Conservation (phyloP, 2,329 filamentous ascomycete genomes). For the Teratosphaeria nubilosa region DNA sequence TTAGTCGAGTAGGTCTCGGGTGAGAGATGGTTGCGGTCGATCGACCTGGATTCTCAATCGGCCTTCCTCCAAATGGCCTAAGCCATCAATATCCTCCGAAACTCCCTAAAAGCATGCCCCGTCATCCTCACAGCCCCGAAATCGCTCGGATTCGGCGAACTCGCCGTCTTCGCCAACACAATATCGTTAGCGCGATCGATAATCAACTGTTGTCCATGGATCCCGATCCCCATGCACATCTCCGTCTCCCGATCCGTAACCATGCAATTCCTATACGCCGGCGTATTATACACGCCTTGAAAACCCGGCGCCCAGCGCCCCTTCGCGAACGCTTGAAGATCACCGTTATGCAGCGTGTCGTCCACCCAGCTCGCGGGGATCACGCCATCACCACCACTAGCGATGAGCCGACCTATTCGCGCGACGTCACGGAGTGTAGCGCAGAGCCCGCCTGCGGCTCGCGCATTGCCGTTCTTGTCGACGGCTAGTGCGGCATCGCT, state of each 20-base stretch:
- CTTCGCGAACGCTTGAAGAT: constrained; percentile 6
- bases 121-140: background rate
- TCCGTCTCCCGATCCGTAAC: constrained; percentile 5
- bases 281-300: background rate
- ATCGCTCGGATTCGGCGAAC: background rate
- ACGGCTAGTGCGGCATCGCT: constrained; percentile 11
- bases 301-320: constrained; percentile 8
- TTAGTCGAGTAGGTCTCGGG: constrained; percentile 8
- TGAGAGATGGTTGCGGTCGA: too few relatives aligned
- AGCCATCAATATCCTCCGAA: background rate
- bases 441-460: constrained; percentile 14
- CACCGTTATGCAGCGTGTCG: constrained; percentile 11
- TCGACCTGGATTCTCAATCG: too few relatives aligned
- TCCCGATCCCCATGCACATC: constrained; percentile 9
- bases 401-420: constrained; percentile 11
- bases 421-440: constrained; percentile 14
- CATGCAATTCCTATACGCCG: constrained; percentile 12
- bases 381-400: constrained; percentile 6
- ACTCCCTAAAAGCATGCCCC: constrained; percentile 1
- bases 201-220: constrained; percentile 14
- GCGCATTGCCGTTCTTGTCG: constrained; percentile 10
- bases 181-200: constrained; percentile 14
- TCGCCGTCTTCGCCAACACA: constrained; percentile 14
- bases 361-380: constrained; percentile 13
- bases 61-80: background rate